Percentiles rank a stretch among this genome's conserved stretches.
Conservation (phyloP, 2,329 filamentous ascomycete genomes). For the Simplicillium aogashimaense region DNA sequence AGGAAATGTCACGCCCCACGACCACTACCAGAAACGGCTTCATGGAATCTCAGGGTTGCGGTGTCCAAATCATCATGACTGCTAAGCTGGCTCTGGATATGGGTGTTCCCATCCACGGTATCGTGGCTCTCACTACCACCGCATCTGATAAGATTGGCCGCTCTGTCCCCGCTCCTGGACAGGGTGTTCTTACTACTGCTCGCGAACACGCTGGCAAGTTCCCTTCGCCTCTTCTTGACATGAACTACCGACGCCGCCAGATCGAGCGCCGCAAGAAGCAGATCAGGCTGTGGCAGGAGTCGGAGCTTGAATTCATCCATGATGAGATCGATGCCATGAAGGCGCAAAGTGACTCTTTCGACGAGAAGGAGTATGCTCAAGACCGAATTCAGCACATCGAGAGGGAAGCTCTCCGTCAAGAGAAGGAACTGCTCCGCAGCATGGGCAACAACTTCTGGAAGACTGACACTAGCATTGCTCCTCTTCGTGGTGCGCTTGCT, state of each 20-base stretch:
- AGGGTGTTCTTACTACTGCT: constrained; percentile 92
- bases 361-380: constrained; percentile 75
- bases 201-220: constrained; percentile 86
- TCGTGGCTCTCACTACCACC: constrained; percentile 86
- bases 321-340: constrained; percentile 91
- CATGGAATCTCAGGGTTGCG: constrained; percentile 98
- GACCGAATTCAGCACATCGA: constrained; percentile 82
- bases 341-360: constrained; percentile 61
- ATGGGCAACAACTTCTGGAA: constrained; percentile 99
- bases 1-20: constrained; percentile 95
- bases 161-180: constrained; percentile 89
- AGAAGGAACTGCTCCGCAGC: constrained; percentile 85
- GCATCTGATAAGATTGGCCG: constrained; percentile 99
- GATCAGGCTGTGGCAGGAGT: constrained; percentile 95
- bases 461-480: constrained; percentile 84
- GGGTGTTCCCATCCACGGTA: constrained; percentile 95
- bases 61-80: constrained; percentile 98
- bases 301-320: constrained; percentile 83
- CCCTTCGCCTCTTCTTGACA: constrained; percentile 90
- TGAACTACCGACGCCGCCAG: constrained; percentile 93
- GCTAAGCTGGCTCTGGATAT: constrained; percentile 93
- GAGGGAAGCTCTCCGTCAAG: constrained; percentile 74
- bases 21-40: constrained; percentile 96
- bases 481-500: constrained; percentile 87
- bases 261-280: constrained; percentile 88